phyloP scores from a whole-genome alignment of 306 rosid genomes.

The Phaseolus lunatus region DNA sequence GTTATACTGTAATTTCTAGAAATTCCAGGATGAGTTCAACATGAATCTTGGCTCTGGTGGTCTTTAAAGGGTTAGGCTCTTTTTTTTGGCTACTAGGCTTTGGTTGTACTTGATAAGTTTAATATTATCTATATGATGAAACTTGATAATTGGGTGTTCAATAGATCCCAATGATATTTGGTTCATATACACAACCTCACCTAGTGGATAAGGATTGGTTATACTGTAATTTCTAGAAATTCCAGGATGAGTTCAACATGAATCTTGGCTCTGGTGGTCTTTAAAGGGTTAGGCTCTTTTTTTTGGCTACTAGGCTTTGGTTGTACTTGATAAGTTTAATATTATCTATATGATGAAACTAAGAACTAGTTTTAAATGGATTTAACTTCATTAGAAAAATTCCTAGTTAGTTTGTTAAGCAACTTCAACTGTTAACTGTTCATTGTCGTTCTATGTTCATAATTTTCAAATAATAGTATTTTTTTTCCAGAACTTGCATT shows the following conservation, averaged over 20 bases:
- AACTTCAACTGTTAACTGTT: neutral
- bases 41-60: no score
- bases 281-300: no score
- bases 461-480: neutral
- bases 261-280: no score
- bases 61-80: no score
- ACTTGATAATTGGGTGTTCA: neutral
- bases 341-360: neutral
- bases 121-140: neutral
- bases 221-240: no score
- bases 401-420: neutral
- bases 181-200: no score
- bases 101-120: neutral
- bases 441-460: slow-evolving; percentile 20
- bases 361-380: neutral
- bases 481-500: neutral
- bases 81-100: neutral
- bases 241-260: no score
- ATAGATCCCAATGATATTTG: no score
- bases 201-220: no score
- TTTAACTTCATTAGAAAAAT: neutral
- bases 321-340: neutral
- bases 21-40: no score
- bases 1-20: no score
- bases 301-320: neutral